phyloP scores from a whole-genome alignment of 2,329 filamentous ascomycete genomes.

The Tolypocladium nubicola region DNA sequence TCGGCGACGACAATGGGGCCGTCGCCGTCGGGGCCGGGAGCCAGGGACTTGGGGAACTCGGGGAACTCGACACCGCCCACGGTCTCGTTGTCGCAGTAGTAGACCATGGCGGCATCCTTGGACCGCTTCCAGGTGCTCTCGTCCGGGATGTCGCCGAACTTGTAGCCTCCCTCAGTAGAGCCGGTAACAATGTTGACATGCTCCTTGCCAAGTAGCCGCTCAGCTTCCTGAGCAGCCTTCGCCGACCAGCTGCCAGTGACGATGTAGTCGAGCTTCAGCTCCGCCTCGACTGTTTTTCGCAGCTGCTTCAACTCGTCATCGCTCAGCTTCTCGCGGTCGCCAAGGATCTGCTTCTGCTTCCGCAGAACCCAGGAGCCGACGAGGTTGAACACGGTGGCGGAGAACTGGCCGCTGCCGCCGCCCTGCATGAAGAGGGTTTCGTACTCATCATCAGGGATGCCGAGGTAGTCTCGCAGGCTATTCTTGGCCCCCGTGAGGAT shows the following conservation, averaged over 20 bases:
- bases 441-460: slow-evolving; percentile 69
- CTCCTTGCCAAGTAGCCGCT: slow-evolving; percentile 64
- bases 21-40: slow-evolving; percentile 45
- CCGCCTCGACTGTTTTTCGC: not conserved
- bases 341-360: slow-evolving; percentile 48
- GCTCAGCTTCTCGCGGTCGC: slow-evolving; percentile 40
- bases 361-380: slow-evolving; percentile 72
- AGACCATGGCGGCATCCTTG: slow-evolving; percentile 61
- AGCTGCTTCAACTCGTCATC: slow-evolving; percentile 32
- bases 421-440: slow-evolving; percentile 83
- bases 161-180: slow-evolving; percentile 50
- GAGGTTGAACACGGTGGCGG: slow-evolving; percentile 73
- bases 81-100: slow-evolving; percentile 91
- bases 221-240: slow-evolving; percentile 79
- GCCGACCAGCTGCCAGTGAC: slow-evolving; percentile 82
- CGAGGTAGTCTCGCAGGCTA: slow-evolving; percentile 61
- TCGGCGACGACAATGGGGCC: slow-evolving; percentile 76
- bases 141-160: slow-evolving; percentile 75
- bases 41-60: slow-evolving; percentile 53
- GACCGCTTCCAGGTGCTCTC: slow-evolving; percentile 69
- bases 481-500: slow-evolving; percentile 74
- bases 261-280: slow-evolving; percentile 59
- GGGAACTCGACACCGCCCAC: slow-evolving; percentile 91
- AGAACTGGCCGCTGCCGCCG: slow-evolving; percentile 79
- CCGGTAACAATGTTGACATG: slow-evolving; percentile 61